phyloP scores from a whole-genome alignment of 2,329 filamentous ascomycete genomes.

The Cryphonectria radicalis region DNA sequence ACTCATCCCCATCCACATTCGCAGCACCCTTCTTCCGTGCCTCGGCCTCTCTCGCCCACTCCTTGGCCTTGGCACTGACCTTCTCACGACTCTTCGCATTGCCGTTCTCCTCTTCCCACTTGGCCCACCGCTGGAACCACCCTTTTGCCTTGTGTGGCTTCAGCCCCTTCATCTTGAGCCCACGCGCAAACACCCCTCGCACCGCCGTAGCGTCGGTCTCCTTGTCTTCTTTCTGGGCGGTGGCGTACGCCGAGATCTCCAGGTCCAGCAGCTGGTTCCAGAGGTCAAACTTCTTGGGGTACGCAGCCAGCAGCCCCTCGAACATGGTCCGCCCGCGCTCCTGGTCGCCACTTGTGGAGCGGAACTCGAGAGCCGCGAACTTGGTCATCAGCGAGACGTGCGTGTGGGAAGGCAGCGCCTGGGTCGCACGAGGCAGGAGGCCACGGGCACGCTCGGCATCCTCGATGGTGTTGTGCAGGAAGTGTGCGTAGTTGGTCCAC shows the following conservation, averaged over 20 bases:
- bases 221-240: slow-evolving; percentile 54
- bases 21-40: slow-evolving; percentile 41
- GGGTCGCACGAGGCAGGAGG: slow-evolving; percentile 80
- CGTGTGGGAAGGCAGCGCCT: slow-evolving; percentile 73
- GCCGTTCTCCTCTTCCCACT: slow-evolving; percentile 80
- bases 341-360: slow-evolving; percentile 76
- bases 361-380: slow-evolving; percentile 92
- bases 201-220: slow-evolving; percentile 53
- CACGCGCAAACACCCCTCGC: slow-evolving; percentile 81
- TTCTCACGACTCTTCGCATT: slow-evolving; percentile 71
- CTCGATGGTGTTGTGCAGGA: slow-evolving; percentile 76
- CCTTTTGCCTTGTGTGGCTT: slow-evolving; percentile 83
- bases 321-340: slow-evolving; percentile 96
- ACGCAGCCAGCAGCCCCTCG: slow-evolving; percentile 81
- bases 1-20: slow-evolving; percentile 34
- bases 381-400: slow-evolving; percentile 75
- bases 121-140: slow-evolving; percentile 90
- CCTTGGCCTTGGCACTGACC: slow-evolving; percentile 71
- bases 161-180: slow-evolving; percentile 68
- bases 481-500: slow-evolving; percentile 94
- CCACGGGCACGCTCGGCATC: slow-evolving; percentile 75
- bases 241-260: slow-evolving; percentile 68
- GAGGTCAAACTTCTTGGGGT: slow-evolving; percentile 86
- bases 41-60: slow-evolving; percentile 64
- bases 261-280: slow-evolving; percentile 93